Percentiles rank a stretch among this genome's conserved stretches.
Conservation (phyloP, 2,329 filamentous ascomycete genomes). For the Sporothrix sp. region DNA sequence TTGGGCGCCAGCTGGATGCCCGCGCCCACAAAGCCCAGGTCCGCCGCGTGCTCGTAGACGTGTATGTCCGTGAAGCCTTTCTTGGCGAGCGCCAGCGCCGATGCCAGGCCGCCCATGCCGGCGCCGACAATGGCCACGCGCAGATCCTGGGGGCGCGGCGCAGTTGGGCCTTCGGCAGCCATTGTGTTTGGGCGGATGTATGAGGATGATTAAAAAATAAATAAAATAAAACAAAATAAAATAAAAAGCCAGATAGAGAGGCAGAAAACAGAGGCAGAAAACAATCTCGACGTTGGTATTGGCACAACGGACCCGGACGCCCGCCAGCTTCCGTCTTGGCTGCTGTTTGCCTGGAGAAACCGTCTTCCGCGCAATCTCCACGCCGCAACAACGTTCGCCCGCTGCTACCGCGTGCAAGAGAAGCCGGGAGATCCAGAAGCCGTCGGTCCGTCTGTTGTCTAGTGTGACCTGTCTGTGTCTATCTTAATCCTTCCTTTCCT, state of each 20-base stretch:
- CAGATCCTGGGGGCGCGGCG: slow-evolving; percentile 10
- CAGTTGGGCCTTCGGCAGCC: background rate
- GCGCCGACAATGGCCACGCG: slow-evolving; percentile 26
- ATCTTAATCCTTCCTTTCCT: background rate
- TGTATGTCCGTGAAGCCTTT: slow-evolving; percentile 64
- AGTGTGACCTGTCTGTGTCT: no score
- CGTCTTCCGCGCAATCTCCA: no score
- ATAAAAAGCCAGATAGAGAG: slow-evolving; percentile 13
- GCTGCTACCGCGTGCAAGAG: background rate
- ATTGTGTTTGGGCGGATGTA: background rate
- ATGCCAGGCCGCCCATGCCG: slow-evolving; percentile 68
- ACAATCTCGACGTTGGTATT: no score
- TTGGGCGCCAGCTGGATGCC: slow-evolving; percentile 80
- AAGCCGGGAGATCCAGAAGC: background rate
- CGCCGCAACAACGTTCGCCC: background rate
- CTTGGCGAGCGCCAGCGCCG: slow-evolving; percentile 62
- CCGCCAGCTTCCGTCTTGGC: background rate
- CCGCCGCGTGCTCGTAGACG: slow-evolving; percentile 63
- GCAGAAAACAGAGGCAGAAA: background rate
- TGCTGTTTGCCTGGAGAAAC: background rate
- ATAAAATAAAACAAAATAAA: background rate
- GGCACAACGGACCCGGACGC: no score
- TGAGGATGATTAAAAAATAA: background rate
- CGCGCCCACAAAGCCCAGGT: slow-evolving; percentile 71
- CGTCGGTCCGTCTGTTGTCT: no score